Percentiles rank a stretch among this genome's conserved stretches.
phyloP scores from a whole-genome alignment of 1,139 yeast genomes.

The Magnusiomyces suaveolens region DNA sequence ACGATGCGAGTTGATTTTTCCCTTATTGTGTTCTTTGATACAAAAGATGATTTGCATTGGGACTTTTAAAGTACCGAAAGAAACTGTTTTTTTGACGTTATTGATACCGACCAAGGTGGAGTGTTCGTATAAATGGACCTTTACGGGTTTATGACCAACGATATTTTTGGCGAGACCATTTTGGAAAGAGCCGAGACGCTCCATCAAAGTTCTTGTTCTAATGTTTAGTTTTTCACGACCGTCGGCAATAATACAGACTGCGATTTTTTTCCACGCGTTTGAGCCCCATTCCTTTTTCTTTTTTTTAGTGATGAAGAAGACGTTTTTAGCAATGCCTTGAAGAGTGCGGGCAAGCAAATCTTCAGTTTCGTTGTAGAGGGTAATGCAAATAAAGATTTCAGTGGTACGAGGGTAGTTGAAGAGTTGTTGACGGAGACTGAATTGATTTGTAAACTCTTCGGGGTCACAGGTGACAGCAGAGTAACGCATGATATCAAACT shows the following conservation, averaged over 20 bases:
- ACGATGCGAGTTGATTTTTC: conserved; percentile 90
- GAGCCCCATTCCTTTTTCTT: conserved; percentile 38
- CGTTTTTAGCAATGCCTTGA: conserved; percentile 87
- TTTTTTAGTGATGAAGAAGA: conserved; percentile 68
- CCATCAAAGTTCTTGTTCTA: conserved; percentile 67
- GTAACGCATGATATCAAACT: conserved; percentile 68
- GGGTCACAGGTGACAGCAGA: conserved; percentile 81
- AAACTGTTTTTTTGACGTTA: conserved; percentile 43
- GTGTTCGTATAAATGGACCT: conserved; percentile 87
- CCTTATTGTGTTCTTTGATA: conserved; percentile 78
- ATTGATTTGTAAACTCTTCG: conserved; percentile 48
- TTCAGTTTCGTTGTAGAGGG: conserved; percentile 84
- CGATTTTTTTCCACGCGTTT: conserved; percentile 86
- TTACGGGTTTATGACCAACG: conserved; percentile 77
- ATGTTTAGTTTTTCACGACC: conserved; percentile 69
- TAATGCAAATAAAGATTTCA: conserved; percentile 77
- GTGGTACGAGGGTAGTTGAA: conserved; percentile 63
- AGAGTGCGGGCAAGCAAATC: conserved; percentile 77
- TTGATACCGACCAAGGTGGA: conserved; percentile 55
- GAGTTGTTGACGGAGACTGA: conserved; percentile 57
- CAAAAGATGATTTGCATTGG: conserved; percentile 91
- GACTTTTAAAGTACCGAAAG: conserved; percentile 46
- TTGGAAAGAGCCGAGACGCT: conserved; percentile 85
- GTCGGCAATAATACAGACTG: conserved; percentile 82
- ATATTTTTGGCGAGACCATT: conserved; percentile 88